Conservation (phyloP, 2,329 filamentous ascomycete genomes). For the Fusarium nodosum region DNA sequence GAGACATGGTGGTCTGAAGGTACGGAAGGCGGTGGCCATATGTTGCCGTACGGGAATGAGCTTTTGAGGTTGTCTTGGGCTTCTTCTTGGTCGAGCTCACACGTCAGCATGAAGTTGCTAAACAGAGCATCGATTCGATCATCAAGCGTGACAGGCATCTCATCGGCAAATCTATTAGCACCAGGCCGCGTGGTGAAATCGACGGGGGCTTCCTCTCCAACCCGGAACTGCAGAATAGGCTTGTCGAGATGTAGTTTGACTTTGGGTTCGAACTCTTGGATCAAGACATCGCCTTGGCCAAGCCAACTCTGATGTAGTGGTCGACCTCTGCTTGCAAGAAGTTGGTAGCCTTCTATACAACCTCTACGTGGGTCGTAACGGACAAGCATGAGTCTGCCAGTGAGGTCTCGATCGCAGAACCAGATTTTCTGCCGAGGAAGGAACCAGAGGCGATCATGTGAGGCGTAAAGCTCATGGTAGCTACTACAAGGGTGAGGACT, state of each 20-base stretch:
- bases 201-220: slow-evolving; percentile 22
- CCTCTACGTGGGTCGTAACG: slow-evolving; percentile 80
- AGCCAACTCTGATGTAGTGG: slow-evolving; percentile 74
- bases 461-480: slow-evolving; percentile 79
- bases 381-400: slow-evolving; percentile 80
- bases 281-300: slow-evolving; percentile 73
- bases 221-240: slow-evolving; percentile 73
- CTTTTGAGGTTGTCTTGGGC: slow-evolving; percentile 50
- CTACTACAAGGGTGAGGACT: slow-evolving; percentile 70
- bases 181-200: slow-evolving; percentile 38
- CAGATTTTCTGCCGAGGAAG: slow-evolving; percentile 83
- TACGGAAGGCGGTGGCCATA: slow-evolving; percentile 83
- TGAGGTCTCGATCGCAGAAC: slow-evolving; percentile 82
- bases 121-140: slow-evolving; percentile 65
- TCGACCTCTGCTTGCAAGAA: slow-evolving; percentile 74
- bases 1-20: slow-evolving; percentile 71
- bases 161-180: slow-evolving; percentile 61
- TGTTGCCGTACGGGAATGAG: slow-evolving; percentile 62
- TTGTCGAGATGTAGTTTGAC: slow-evolving; percentile 81
- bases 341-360: slow-evolving; percentile 83
- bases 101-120: slow-evolving; percentile 77
- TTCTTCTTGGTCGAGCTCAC: slow-evolving; percentile 58
- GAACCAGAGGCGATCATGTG: slow-evolving; percentile 88
- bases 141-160: slow-evolving; percentile 67
- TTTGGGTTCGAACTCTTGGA: slow-evolving; percentile 79